A percentile compares a stretch with the other conserved stretches of the same genome.
Evolutionary conservation across 1,139 yeast species (phyloP).

Genomic region (Yamadazyma trypodendri): DNA sequence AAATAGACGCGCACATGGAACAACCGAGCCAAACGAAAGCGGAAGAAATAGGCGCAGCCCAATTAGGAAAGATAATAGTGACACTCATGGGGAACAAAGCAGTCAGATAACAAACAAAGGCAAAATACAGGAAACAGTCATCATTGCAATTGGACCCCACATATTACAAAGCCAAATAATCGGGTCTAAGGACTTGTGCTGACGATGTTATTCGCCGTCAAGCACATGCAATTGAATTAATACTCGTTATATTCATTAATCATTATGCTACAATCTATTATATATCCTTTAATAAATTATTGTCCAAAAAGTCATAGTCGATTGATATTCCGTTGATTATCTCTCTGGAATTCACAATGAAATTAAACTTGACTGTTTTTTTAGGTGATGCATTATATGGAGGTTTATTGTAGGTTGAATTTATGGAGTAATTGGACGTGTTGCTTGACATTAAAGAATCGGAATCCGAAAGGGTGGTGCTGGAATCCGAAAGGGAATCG

Average conservation of each 20-base stretch:
- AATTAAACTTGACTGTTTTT: constrained; percentile 40
- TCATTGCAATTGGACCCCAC: too few relatives aligned
- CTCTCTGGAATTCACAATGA: constrained; percentile 43
- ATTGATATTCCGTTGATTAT: constrained; percentile 41
- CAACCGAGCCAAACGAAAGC: neutral
- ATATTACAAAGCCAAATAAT: too few relatives aligned
- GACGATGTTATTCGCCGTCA: too few relatives aligned
- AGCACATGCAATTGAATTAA: constrained; percentile 1
- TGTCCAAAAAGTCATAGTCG: constrained; percentile 46
- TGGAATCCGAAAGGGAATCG: constrained; percentile 6
- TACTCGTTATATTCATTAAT: constrained; percentile 4
- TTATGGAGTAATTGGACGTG: constrained; percentile 6
- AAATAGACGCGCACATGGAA: neutral
- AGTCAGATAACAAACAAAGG: neutral
- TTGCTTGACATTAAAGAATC: constrained; percentile 6
- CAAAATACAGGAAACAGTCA: too few relatives aligned
- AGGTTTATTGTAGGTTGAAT: constrained; percentile 1
- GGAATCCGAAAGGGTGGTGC: constrained; percentile 5
- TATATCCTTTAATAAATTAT: constrained; percentile 13
- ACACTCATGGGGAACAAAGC: neutral
- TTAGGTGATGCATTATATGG: neutral
- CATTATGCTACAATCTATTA: constrained; percentile 2
- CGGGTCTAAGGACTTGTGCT: too few relatives aligned
- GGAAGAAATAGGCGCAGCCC: constrained; percentile 1
- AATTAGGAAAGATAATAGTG: constrained; percentile 1